A percentile compares a stretch with the other conserved stretches of the same genome.
Conservation (phyloP, 2,329 filamentous ascomycete species). For the Talaromyces sp. region DNA sequence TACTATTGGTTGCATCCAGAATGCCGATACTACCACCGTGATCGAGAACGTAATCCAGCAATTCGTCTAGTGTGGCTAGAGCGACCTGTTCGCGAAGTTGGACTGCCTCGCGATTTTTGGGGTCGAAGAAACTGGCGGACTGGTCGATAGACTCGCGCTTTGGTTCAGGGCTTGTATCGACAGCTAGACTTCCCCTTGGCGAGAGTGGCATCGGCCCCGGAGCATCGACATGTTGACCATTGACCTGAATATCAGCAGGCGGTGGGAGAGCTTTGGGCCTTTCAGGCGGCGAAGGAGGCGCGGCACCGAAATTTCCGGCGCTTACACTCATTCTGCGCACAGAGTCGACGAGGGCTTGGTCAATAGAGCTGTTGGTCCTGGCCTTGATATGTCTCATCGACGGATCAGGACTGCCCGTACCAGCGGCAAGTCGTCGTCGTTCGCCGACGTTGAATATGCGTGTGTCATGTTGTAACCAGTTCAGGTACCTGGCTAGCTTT, state of each 20-base stretch:
- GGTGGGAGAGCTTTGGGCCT: slow-evolving; percentile 34
- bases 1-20: slow-evolving; percentile 96
- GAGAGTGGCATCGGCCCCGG: background rate
- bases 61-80: slow-evolving; percentile 83
- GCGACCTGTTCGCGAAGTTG: slow-evolving; percentile 86
- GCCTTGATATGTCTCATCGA: slow-evolving; percentile 17
- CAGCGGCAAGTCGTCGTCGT: slow-evolving; percentile 69
- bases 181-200: slow-evolving; percentile 18
- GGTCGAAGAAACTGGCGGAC: slow-evolving; percentile 90
- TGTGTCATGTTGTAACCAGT: slow-evolving; percentile 96
- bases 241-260: slow-evolving; percentile 52
- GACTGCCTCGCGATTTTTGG: slow-evolving; percentile 74
- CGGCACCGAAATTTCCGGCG: slow-evolving; percentile 22
- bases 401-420: slow-evolving; percentile 38
- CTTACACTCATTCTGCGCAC: slow-evolving; percentile 41
- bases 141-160: slow-evolving; percentile 65
- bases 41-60: slow-evolving; percentile 80
- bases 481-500: slow-evolving; percentile 90
- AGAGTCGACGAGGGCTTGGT: slow-evolving; percentile 40
- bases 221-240: slow-evolving; percentile 40
- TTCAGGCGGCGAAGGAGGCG: slow-evolving; percentile 19
- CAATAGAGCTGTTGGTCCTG: slow-evolving; percentile 28
- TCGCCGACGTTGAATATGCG: slow-evolving; percentile 97
- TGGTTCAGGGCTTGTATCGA: background rate
- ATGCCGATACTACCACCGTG: slow-evolving; percentile 87